These are phyloP conservation scores for Fusarium devonianum DNA, from an alignment of 2,329 filamentous ascomycete genomes.

Conservation along the genomic window DNA sequence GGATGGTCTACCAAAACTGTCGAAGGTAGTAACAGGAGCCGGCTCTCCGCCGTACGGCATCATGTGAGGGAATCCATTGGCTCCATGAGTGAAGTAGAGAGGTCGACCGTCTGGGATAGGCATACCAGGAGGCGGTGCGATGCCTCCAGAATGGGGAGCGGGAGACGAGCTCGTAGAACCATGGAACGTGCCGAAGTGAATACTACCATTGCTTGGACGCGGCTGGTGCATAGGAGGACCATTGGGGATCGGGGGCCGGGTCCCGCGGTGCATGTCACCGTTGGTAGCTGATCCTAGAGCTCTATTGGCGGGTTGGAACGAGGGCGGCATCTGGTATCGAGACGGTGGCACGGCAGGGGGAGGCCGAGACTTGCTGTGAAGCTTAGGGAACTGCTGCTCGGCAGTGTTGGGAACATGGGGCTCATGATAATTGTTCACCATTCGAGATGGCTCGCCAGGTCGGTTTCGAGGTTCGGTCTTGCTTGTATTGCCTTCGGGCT, in stretches of 20 bases:
- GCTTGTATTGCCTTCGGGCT: slow-evolving; percentile 24
- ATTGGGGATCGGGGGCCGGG: slow-evolving; percentile 45
- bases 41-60: slow-evolving; percentile 48
- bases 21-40: slow-evolving; percentile 46
- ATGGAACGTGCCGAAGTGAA: slow-evolving; percentile 63
- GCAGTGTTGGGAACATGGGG: slow-evolving; percentile 20
- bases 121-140: slow-evolving; percentile 59
- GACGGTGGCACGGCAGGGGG: slow-evolving; percentile 45
- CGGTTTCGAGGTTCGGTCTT: slow-evolving; percentile 26
- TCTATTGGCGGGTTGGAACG: slow-evolving; percentile 50
- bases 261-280: slow-evolving; percentile 44
- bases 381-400: slow-evolving; percentile 24
- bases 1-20: slow-evolving; percentile 49
- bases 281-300: slow-evolving; percentile 43
- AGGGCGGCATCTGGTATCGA: slow-evolving; percentile 54
- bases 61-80: slow-evolving; percentile 50
- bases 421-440: slow-evolving; percentile 1
- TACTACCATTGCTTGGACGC: slow-evolving; percentile 62
- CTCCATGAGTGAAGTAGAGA: slow-evolving; percentile 44
- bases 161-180: slow-evolving; percentile 67
- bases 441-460: slow-evolving; percentile 23
- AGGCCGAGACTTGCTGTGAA: slow-evolving; percentile 38
- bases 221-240: slow-evolving; percentile 56
- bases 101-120: slow-evolving; percentile 45
- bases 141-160: slow-evolving; percentile 56